Evolutionary conservation across 345 rosid genomes (phyloP), one percentile per base, ranked within the genome.

Genomic region (Tarenaya hassleriana): DNA sequence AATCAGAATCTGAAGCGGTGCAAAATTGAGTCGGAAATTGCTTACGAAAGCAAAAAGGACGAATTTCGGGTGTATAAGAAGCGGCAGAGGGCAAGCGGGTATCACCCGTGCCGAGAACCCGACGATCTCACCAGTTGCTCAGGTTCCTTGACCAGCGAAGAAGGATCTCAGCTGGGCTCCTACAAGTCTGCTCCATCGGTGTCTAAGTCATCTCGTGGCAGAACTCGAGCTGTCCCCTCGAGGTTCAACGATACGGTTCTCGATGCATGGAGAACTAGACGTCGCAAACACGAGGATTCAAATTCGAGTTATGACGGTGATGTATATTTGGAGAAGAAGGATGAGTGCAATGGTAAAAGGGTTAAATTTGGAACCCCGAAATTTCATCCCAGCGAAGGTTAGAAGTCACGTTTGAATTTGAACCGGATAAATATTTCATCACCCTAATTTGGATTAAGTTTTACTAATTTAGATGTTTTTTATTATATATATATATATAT

Each of bases 1-100:
- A 80, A 76, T 74, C 81, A 41, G 61, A 74, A 70, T 62, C 44
- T 77, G 66, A 78, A 76, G 70, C 73, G 77, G 58, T 70, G 77
- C 75, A 77, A 69, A 70, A 56, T 63, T 34, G 85, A 62, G 52
- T 41, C 73, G 19, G 81, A 63, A 27, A 16, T 73, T 55, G 69
- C 58, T 29, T 58, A 57, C 42, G 88, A 72, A 34, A 64, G 64
- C 32, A 75, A 61, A 16, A 78, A 68, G 13, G 52, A 59, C 1
- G 77, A 74, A 44, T 69, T 52, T 64, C 52, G 44, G n/a, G 67
- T 63, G 34, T 77, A 77, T 50, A 66, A 75, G 34, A 85, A 76
- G 73, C 75, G 77, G 43, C 73, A 69, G 41, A 77, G 77, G 67
- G 62, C 74, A 29, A 72, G 62, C 41, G 66, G 61, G 17, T 63